Conservation (phyloP, 2,329 filamentous ascomycete species). For the Trichoderma pleuroti region DNA sequence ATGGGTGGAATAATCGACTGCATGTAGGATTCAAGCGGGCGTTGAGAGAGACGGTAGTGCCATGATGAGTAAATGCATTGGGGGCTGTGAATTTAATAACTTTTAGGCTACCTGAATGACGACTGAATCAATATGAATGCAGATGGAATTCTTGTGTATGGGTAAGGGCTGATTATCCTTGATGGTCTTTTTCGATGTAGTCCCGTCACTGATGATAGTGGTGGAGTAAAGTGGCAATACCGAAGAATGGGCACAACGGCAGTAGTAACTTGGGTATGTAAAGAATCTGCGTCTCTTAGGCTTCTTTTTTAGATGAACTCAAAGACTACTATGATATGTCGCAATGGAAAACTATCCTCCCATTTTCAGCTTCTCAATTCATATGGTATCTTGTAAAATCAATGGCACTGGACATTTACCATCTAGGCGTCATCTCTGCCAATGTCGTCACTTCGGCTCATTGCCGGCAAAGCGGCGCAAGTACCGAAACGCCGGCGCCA, state of each 20-base stretch:
- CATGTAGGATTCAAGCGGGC: neutral
- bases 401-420: no score
- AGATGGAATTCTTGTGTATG: neutral
- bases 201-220: neutral
- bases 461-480: conserved; percentile 27
- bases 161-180: neutral
- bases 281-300: neutral
- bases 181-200: neutral
- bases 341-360: neutral
- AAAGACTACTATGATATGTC: neutral
- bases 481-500: conserved; percentile 12
- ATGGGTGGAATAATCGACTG: neutral
- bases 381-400: neutral
- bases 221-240: neutral
- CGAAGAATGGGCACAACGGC: neutral
- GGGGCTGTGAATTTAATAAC: neutral
- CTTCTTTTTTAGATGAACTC: neutral
- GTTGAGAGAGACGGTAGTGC: neutral
- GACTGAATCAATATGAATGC: neutral
- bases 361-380: neutral
- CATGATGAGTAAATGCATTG: neutral
- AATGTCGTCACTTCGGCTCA: conserved; percentile 26
- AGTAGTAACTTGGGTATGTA: neutral
- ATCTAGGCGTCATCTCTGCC: no score
- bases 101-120: neutral